Evolutionary conservation across 1,284 basidiomycete species (phyloP).

Genomic region (Neolentinus lepideus): DNA sequence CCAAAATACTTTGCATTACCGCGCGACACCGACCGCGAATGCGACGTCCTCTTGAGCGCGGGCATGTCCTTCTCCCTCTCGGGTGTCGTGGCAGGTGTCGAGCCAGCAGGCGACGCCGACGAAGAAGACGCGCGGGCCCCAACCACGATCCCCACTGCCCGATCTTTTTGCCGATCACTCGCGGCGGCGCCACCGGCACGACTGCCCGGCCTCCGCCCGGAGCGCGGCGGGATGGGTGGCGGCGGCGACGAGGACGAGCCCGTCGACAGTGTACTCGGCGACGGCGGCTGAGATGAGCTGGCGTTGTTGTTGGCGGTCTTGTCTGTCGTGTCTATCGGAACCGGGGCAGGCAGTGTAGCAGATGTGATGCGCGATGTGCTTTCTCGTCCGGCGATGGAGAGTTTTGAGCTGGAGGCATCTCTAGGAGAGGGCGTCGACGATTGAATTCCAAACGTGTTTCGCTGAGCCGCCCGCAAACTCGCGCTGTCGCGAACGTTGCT

Average conservation of each 20-base stretch:
- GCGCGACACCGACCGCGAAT: neutral
- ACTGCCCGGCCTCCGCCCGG: neutral
- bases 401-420: neutral
- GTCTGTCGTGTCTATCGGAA: neutral
- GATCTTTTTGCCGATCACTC: neutral
- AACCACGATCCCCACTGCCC: neutral
- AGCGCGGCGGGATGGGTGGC: neutral
- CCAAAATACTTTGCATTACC: neutral
- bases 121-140: neutral
- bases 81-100: neutral
- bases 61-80: neutral
- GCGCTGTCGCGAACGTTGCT: neutral
- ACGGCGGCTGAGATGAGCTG: neutral
- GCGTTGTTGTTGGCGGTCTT: neutral
- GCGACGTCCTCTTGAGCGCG: neutral
- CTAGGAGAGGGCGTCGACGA: neutral
- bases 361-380: neutral
- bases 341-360: neutral
- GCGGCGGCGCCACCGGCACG: neutral
- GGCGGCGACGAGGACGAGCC: neutral
- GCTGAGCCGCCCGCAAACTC: neutral
- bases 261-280: neutral
- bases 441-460: neutral
- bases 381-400: neutral
- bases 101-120: neutral